Percentiles rank a stretch among this genome's conserved stretches.
Evolutionary conservation across 495 filamentous ascomycete species (phyloP).

Genomic region (Neurospora sp.): DNA sequence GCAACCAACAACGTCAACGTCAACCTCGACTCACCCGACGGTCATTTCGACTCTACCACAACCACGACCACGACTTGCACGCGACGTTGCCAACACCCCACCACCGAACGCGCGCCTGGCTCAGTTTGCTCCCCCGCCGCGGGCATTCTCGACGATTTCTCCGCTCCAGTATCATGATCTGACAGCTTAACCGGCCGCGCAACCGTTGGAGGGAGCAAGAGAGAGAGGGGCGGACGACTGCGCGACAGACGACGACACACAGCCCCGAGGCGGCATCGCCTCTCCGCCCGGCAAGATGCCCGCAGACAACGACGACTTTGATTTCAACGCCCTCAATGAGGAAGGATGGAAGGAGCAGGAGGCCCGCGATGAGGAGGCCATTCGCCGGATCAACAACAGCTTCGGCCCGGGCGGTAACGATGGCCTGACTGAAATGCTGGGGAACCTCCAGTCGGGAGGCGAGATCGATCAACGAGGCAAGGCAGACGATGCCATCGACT

Average conservation of each 20-base stretch:
- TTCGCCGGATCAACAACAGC: conserved; percentile 10
- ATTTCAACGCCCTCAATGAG: conserved; percentile 11
- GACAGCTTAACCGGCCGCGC: conserved; percentile 7
- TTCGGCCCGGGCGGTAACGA: conserved; percentile 1
- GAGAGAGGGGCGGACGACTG: conserved; percentile 4
- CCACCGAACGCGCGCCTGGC: not conserved
- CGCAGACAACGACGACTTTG: conserved; percentile 10
- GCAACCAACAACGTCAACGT: not conserved
- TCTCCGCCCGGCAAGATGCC: conserved; percentile 12
- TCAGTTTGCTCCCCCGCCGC: not conserved
- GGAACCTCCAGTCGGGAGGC: conserved; percentile 16
- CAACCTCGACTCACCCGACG: not conserved
- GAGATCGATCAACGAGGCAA: conserved; percentile 28
- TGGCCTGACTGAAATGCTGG: conserved; percentile 7
- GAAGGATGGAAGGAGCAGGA: conserved; percentile 20
- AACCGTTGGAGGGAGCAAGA: conserved; percentile 12
- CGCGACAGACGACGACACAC: not conserved
- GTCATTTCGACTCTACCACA: not conserved
- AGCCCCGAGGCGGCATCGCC: not conserved
- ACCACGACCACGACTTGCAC: not conserved
- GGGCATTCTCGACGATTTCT: not conserved
- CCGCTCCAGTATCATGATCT: conserved; percentile 13
- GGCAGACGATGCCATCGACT: conserved; percentile 52
- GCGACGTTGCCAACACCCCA: not conserved
- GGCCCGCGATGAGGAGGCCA: conserved; percentile 16